Percentiles rank a stretch among this genome's conserved stretches.
Conservation (phyloP, 2,329 filamentous ascomycete genomes). For the Sporothrix globosa region DNA sequence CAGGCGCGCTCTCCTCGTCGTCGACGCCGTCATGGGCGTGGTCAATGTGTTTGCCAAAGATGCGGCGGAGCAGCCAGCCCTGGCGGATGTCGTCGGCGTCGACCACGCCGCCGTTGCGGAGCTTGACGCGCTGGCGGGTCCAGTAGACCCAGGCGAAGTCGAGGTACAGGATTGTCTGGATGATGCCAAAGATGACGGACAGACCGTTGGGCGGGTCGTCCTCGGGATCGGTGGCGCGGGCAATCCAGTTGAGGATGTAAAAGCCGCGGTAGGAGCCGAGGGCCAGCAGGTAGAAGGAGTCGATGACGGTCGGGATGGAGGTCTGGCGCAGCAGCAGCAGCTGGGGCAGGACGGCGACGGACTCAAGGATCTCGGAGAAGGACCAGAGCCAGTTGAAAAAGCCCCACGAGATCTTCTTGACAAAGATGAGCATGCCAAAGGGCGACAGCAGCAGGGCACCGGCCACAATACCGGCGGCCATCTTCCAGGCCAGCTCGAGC, state of each 20-base stretch:
- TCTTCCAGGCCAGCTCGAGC: constrained; percentile 89
- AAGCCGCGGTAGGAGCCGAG: constrained; percentile 85
- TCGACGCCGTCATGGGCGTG: constrained; percentile 56
- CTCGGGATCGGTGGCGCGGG: constrained; percentile 63
- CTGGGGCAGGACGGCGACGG: constrained; percentile 86
- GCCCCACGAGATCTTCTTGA: constrained; percentile 50
- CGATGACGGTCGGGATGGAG: constrained; percentile 92
- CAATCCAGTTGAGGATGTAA: constrained; percentile 91
- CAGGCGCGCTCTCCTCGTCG: constrained; percentile 62
- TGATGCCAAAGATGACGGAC: constrained; percentile 79
- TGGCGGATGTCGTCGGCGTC: constrained; percentile 86
- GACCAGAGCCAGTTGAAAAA: constrained; percentile 70
- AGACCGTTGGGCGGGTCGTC: constrained; percentile 67
- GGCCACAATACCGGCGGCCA: constrained; percentile 70
- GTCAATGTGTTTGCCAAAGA: constrained; percentile 67
- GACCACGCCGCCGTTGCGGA: constrained; percentile 82
- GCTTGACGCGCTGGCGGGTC: constrained; percentile 88
- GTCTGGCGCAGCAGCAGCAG: constrained; percentile 90
- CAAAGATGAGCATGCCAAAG: constrained; percentile 71
- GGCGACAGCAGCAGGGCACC: constrained; percentile 71
- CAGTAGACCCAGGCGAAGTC: constrained; percentile 99
- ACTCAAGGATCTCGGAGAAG: constrained; percentile 91
- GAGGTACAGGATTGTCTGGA: constrained; percentile 87
- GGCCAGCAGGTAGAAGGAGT: constrained; percentile 91
- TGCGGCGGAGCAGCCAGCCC: constrained; percentile 79